A percentile compares a stretch with the other conserved stretches of the same genome.
Conservation (phyloP, 371 early-diverging fungal genomes). For the Dentiscutata heterogama region DNA sequence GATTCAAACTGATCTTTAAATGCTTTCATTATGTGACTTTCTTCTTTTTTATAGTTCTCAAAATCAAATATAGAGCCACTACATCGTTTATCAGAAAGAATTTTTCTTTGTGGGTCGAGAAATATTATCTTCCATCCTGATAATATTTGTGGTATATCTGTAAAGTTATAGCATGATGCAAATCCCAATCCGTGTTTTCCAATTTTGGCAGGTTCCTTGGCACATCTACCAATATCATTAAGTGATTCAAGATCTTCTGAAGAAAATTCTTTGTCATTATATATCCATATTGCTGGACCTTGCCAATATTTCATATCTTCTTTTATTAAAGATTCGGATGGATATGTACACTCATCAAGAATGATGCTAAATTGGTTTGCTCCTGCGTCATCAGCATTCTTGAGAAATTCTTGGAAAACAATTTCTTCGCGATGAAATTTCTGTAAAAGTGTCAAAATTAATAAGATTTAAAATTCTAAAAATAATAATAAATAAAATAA, state of each 20-base stretch:
- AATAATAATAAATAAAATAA: no score
- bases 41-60: no score
- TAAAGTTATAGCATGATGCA: conserved; percentile 52
- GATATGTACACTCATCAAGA: conserved; percentile 41
- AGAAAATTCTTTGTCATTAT: conserved; percentile 53
- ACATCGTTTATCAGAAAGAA: conserved; percentile 29
- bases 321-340: conserved; percentile 44
- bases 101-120: conserved; percentile 48
- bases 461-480: no score
- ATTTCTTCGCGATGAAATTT: no score
- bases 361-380: conserved; percentile 50
- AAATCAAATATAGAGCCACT: conserved; percentile 31
- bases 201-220: conserved; percentile 50
- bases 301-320: conserved; percentile 52
- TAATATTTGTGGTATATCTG: conserved; percentile 52
- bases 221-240: conserved; percentile 48
- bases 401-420: no score
- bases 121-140: conserved; percentile 51
- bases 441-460: no score
- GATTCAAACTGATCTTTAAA: conserved; percentile 28
- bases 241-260: conserved; percentile 48
- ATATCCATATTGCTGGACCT: conserved; percentile 54
- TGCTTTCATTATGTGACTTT: conserved; percentile 34
- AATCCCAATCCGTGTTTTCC: conserved; percentile 54
- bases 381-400: conserved; percentile 54